Evolutionary conservation across 257 asterid genomes (phyloP).

Genomic region (Eustoma russellianum): DNA sequence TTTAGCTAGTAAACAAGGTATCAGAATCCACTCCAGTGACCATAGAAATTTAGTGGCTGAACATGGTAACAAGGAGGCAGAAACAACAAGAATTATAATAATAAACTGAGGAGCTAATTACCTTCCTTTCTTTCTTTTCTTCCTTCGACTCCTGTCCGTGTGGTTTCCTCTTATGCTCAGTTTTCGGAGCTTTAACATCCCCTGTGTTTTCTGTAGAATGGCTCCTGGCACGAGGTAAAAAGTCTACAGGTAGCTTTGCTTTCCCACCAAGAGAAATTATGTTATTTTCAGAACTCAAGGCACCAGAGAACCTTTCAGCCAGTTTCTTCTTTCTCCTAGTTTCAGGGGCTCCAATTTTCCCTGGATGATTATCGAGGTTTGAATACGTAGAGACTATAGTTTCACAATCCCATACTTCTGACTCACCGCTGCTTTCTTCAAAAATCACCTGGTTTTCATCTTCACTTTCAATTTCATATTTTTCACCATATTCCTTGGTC

Average conservation of each 20-base stretch:
- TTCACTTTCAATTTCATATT: conserved; percentile 41
- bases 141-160: conserved; percentile 76
- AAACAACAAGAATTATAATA: too few relatives aligned
- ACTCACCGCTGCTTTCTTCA: conserved; percentile 71
- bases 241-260: conserved; percentile 75
- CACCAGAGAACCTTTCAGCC: conserved; percentile 37
- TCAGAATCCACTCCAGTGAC: too few relatives aligned
- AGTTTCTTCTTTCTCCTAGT: conserved; percentile 62
- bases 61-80: too few relatives aligned
- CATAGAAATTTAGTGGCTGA: too few relatives aligned
- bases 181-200: conserved; percentile 24
- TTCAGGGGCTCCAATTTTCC: conserved; percentile 74
- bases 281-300: conserved; percentile 26
- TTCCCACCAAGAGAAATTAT: conserved; percentile 70
- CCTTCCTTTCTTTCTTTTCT: conserved; percentile 97
- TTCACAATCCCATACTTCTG: conserved; percentile 92
- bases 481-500: conserved; percentile 65
- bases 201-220: conserved; percentile 30
- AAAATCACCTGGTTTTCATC: conserved; percentile 41
- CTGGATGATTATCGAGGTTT: conserved; percentile 88
- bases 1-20: too few relatives aligned
- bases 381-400: conserved; percentile 81
- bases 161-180: conserved; percentile 47
- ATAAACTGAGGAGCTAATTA: background rate
- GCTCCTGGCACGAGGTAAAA: conserved; percentile 50